A percentile compares a stretch with the other conserved stretches of the same genome.
phyloP scores from a whole-genome alignment of 2,329 filamentous ascomycete genomes.

The Ambrosiella xylebori region DNA sequence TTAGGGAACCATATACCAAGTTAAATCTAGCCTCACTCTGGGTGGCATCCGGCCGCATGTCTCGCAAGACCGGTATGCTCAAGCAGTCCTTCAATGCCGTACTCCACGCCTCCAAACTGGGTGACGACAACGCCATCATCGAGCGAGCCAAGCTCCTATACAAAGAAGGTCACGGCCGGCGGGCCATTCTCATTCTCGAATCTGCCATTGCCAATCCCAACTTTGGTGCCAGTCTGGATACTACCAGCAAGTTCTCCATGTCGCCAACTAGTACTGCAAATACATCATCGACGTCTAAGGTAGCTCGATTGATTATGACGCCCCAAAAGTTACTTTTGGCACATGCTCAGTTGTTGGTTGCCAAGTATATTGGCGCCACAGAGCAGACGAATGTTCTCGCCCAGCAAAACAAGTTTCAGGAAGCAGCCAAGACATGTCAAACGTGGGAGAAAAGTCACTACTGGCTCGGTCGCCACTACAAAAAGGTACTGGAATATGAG shows the following conservation, averaged over 20 bases:
- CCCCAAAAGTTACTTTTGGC: constrained; percentile 44
- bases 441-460: constrained; percentile 97
- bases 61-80: constrained; percentile 67
- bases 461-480: constrained; percentile 91
- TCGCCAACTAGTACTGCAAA: constrained; percentile 5
- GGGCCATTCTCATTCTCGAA: constrained; percentile 83
- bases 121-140: constrained; percentile 75
- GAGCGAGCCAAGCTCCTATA: constrained; percentile 87
- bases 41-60: constrained; percentile 70
- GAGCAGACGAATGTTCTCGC: constrained; percentile 77
- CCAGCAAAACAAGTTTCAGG: constrained; percentile 65
- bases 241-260: background rate
- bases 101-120: constrained; percentile 67
- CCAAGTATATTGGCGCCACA: constrained; percentile 93
- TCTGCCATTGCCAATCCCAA: constrained; percentile 46
- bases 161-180: constrained; percentile 83
- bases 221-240: background rate
- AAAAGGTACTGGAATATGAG: constrained; percentile 84
- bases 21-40: constrained; percentile 68
- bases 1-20: constrained; percentile 25
- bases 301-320: background rate
- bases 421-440: constrained; percentile 50
- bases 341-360: constrained; percentile 70
- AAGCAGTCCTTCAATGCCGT: constrained; percentile 90
- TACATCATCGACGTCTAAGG: constrained; percentile 19